Base-by-base conservation (phyloP, 148 eudicot species). In the Agrostemma githago region DNA sequence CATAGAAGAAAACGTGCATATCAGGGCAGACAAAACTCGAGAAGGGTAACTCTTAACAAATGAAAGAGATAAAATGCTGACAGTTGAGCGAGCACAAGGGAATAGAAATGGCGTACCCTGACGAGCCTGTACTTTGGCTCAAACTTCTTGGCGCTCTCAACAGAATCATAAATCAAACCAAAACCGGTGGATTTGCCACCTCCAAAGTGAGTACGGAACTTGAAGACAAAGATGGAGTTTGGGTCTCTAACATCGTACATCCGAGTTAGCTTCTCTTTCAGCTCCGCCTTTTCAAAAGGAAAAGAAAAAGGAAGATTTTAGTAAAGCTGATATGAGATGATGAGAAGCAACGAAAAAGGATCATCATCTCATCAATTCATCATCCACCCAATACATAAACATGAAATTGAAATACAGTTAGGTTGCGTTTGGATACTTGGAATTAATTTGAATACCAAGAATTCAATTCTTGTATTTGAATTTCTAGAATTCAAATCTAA, bases 101-200 rank as follows among this genome's bases (percentile, higher is more conserved):
- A 2, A 40, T 62, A 11, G 17, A 17, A 4, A 10, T 48, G 12
- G 63, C 17, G 79, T 86, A 90, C 96, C 92, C 96, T 88, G 84
- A 90, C 85, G 4, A 90, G 96, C 82, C 92, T 87, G 86, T 90
- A 90, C 75, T 90, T 88, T 39, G 96, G 92, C 71, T 90, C 96
- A 5, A 44, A 90, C 68, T 90, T 90, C 91, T 89, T 90, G 5
- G 96, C 92, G 75, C 81, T 90, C 71, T 90, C 90, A 39, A 88
- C 89, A 2, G 92, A 86, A 71, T 90, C 96, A 17, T 90, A 90
- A 56, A 90, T 90, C 84, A 90, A 79, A 68, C 91, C 96, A 72
- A 90, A 90, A 4, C 96, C 96, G 26, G 93, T 88, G 11, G 92
- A 90, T 82, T 90, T 90, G 69, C 93, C 96, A 6, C 96, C 96